Evolutionary conservation across 139 green algal genomes (phyloP), one percentile per base, ranked within the genome.

Genomic region (Astrephomene gubernaculifera): DNA sequence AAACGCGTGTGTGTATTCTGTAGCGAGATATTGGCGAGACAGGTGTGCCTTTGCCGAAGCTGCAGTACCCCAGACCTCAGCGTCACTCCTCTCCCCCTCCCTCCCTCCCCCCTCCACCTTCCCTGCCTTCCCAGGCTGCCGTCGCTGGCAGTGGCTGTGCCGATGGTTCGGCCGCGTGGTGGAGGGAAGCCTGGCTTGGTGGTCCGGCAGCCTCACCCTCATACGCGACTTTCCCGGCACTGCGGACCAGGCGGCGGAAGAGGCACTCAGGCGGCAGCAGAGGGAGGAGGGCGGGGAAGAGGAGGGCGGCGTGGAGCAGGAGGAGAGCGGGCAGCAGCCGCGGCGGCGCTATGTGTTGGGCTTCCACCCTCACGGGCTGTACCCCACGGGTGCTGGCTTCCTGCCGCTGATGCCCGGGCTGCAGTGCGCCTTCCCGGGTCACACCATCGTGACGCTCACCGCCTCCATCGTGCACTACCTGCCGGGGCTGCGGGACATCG

Each of bases 331-430:
- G 79, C 45, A 5, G 31, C 4, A 19, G 79, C 9, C 24, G 65
- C 60, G 5, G 36, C 72, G 68, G 41, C 75, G 82, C 41, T 95
- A 94, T 73, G 89, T 97, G 3, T 96, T 98, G 87, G 94, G 93
- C 7, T 97, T 96, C 80, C 81, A 92, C 71, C 95, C 95, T 1
- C 95, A 98, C 87, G 95, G 93, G 5, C 71, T 97, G 27, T 98
- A 96, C 84, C 95, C 95, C 36, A 91, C 95, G 5, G 94, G 92
- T 38, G 95, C 94, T 0, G 94, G 90, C 67, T 96, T 94, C 81
- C 79, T 98, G 73, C 94, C 92, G 7, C 79, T 94, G 38, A 76
- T 95, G 72, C 91, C 91, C 43, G 89, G 21, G 3, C 21, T 85
- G 9, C 63, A 73, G 41, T n/a, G 61, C 41, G 61, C 61, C 61